Conservation (phyloP, 495 filamentous ascomycete species). For the Monascus purpureus region DNA sequence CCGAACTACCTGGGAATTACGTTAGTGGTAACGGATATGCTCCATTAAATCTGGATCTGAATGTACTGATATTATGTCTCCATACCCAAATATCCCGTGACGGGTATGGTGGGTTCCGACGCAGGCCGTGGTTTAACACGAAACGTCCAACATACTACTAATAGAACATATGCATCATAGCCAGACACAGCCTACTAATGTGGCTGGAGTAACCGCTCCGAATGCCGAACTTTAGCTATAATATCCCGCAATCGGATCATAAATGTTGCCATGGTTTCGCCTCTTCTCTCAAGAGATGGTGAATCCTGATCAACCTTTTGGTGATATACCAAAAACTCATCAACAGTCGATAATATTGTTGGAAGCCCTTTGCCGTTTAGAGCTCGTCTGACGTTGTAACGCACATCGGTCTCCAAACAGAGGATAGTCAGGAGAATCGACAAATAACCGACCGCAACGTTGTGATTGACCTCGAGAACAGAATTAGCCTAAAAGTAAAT, state of each 20-base stretch:
- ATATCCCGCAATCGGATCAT: slow-evolving; percentile 43
- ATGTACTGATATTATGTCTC: no score
- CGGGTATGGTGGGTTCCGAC: no score
- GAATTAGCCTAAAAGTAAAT: slow-evolving; percentile 55
- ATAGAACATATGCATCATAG: no score
- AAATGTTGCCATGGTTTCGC: slow-evolving; percentile 33
- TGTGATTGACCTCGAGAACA: slow-evolving; percentile 66
- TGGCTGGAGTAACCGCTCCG: no score
- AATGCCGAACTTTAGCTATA: slow-evolving; percentile 18
- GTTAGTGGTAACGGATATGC: no score
- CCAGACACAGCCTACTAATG: no score
- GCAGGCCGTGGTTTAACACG: no score
- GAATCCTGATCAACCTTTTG: slow-evolving; percentile 49
- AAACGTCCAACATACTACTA: no score
- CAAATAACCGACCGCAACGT: slow-evolving; percentile 84
- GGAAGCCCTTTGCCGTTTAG: slow-evolving; percentile 47
- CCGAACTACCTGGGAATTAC: no score
- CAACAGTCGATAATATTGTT: slow-evolving; percentile 58
- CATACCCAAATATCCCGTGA: no score
- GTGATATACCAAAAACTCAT: slow-evolving; percentile 73
- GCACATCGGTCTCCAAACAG: slow-evolving; percentile 43
- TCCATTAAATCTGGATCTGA: no score
- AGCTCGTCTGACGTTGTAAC: slow-evolving; percentile 31
- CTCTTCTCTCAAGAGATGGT: slow-evolving; percentile 8
- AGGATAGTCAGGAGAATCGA: slow-evolving; percentile 73